Evolutionary conservation across 148 eudicot species (phyloP).

Genomic region (Cornus suecica): DNA sequence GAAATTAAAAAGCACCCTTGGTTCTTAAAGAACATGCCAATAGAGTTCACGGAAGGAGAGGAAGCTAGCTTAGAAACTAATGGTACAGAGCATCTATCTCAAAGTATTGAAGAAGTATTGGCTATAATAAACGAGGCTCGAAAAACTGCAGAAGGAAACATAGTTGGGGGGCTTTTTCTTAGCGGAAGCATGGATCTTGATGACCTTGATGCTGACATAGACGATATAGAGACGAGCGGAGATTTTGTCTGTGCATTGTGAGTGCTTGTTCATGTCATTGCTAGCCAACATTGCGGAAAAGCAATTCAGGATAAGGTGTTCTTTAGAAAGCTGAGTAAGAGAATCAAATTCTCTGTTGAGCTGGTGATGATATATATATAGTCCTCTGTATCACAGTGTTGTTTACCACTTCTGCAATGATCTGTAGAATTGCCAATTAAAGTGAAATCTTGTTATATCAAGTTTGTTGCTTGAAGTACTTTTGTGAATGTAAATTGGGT

Average conservation of each 20-base stretch:
- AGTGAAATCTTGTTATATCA: background rate
- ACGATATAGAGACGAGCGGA: constrained; percentile 49
- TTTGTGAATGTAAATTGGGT: background rate
- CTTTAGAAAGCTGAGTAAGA: background rate
- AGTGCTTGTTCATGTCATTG: constrained; percentile 8
- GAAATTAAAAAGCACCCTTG: constrained; percentile 69
- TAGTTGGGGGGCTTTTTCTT: constrained; percentile 17
- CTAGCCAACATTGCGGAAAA: background rate
- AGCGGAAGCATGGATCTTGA: constrained; percentile 65
- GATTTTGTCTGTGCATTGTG: constrained; percentile 62
- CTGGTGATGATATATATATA: background rate
- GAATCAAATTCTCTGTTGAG: background rate
- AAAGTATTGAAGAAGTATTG: constrained; percentile 54
- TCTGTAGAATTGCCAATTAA: background rate
- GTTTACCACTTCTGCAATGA: background rate
- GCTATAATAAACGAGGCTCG: constrained; percentile 57
- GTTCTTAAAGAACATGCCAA: constrained; percentile 49
- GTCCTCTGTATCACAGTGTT: background rate
- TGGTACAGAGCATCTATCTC: constrained; percentile 19
- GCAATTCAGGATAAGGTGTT: background rate
- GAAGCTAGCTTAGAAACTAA: constrained; percentile 20
- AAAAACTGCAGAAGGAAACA: constrained; percentile 18
- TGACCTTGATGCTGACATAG: constrained; percentile 60
- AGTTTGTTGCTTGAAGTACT: background rate
- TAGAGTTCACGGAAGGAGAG: constrained; percentile 38